These are phyloP conservation scores for Pestalotiopsis fici DNA, from an alignment of 2,329 filamentous ascomycete genomes.

Conservation along the genomic window DNA sequence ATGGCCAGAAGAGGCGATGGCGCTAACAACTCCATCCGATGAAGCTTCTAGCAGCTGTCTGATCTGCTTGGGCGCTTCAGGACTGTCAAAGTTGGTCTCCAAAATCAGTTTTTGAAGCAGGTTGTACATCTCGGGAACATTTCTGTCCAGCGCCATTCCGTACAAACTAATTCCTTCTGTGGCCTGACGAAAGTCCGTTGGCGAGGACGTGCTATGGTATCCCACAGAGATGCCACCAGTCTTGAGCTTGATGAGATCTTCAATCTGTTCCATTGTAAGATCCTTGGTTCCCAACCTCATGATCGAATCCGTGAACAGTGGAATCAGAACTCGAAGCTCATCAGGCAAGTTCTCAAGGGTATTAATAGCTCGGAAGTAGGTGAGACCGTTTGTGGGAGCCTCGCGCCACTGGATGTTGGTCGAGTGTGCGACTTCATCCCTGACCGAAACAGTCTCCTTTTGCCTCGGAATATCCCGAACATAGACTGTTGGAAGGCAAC, in stretches of 20 bases:
- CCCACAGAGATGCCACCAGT: slow-evolving; percentile 87
- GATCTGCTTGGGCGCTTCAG: slow-evolving; percentile 79
- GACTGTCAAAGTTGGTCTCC: slow-evolving; percentile 87
- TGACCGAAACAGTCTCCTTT: slow-evolving; percentile 61
- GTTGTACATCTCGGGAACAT: slow-evolving; percentile 89
- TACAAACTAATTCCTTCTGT: slow-evolving; percentile 82
- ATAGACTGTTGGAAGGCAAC: slow-evolving; percentile 83
- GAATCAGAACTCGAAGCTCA: slow-evolving; percentile 81
- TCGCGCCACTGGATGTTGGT: slow-evolving; percentile 86
- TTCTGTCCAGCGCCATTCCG: slow-evolving; percentile 86
- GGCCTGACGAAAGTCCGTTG: slow-evolving; percentile 68
- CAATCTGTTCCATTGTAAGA: slow-evolving; percentile 90
- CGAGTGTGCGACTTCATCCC: slow-evolving; percentile 65
- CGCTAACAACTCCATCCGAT: slow-evolving; percentile 87
- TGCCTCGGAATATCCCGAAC: slow-evolving; percentile 85
- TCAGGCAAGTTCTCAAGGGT: slow-evolving; percentile 77
- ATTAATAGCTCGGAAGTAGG: slow-evolving; percentile 92
- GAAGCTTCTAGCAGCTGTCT: slow-evolving; percentile 83
- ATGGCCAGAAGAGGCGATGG: slow-evolving; percentile 88
- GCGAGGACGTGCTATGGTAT: slow-evolving; percentile 80
- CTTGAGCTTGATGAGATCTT: slow-evolving; percentile 94
- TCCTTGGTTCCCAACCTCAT: slow-evolving; percentile 90
- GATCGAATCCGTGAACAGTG: slow-evolving; percentile 87
- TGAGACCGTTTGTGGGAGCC: slow-evolving; percentile 91
- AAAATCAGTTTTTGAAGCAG: slow-evolving; percentile 77